Base-by-base conservation (phyloP, 2,329 filamentous ascomycete genomes). In the Fusarium sacchari region DNA sequence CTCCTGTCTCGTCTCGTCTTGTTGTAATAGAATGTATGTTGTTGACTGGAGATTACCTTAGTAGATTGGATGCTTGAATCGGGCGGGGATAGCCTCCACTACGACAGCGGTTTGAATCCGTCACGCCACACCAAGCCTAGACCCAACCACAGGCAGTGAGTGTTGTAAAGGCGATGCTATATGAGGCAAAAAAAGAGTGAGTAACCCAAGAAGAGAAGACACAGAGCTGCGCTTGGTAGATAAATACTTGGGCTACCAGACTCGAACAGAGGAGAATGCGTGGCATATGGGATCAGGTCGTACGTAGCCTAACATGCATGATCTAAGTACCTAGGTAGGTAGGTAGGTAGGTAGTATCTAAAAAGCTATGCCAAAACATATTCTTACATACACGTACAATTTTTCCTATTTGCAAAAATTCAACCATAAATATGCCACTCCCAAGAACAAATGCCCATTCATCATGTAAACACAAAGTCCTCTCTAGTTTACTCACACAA, bases 371-470 rank as follows among this genome's bases (percentile, higher is more conserved):
- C 8, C 22, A 34, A 34, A 50, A 24, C 30, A 34, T 28, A 30
- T 22, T 26, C n/a, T n/a, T n/a, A n/a, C n/a, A 6, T 26, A 36
- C 49, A 36, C 11, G 36, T 40, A 14, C 14, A 6, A 37, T 53
- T 37, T 37, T 37, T 39, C 34, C 50, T 17, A 22, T 37, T 52
- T 37, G 22, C 34, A 26, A 36, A 53, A 26, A 26, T 22, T 37
- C n/a, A 53, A 22, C 32, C 32, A 20, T 28, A 42, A 32, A 43
- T 36, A 53, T 43, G 15, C 24, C 30, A 34, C 46, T 66, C 57
- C 46, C 49, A 40, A 57, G 24, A 56, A 47, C 47, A 50, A 69
- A 55, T 64, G 42, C 50, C 43, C 37, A 37, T 73, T 55, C 43
- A 20, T 42, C 64, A 7, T 32, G 55, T 39, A 42, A 49, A 26